Conservation (phyloP, 305 asterid species). For the Plantago coronopus region DNA sequence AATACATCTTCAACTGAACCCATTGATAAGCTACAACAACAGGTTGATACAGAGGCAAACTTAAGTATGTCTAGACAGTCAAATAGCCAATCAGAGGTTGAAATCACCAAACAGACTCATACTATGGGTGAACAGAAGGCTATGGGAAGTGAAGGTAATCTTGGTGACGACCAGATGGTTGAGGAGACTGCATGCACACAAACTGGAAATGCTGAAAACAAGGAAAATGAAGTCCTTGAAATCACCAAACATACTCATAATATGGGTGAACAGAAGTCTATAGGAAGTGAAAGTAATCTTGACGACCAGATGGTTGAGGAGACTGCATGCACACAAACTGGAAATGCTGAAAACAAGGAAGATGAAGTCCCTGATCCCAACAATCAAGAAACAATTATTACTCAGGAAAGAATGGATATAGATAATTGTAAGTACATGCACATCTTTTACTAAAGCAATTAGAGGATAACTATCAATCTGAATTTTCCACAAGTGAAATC, state of each 20-base stretch:
- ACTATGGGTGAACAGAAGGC: slow-evolving; percentile 32
- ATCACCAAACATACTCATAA: slow-evolving; percentile 25
- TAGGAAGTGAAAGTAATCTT: slow-evolving; percentile 25
- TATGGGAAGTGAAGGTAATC: slow-evolving; percentile 25
- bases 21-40: slow-evolving; percentile 32
- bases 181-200: slow-evolving; percentile 35
- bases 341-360: slow-evolving; percentile 26
- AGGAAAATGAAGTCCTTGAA: slow-evolving; percentile 33
- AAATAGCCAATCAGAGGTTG: slow-evolving; percentile 34
- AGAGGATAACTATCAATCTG: not conserved
- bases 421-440: not conserved
- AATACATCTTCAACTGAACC: slow-evolving; percentile 26
- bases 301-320: slow-evolving; percentile 31
- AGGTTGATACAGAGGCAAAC: slow-evolving; percentile 30
- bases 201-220: slow-evolving; percentile 23
- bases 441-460: too few relatives aligned
- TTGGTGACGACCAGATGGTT: slow-evolving; percentile 27
- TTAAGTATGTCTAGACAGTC: slow-evolving; percentile 33
- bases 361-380: slow-evolving; percentile 32
- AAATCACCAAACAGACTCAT: slow-evolving; percentile 24
- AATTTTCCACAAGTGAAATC: not conserved
- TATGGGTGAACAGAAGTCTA: slow-evolving; percentile 31
- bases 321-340: slow-evolving; percentile 30
- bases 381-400: slow-evolving; percentile 25
- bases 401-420: not conserved